Percentiles rank a stretch among this genome's conserved stretches.
phyloP scores from a whole-genome alignment of 306 rosid species.

The Lathyrus sativus region DNA sequence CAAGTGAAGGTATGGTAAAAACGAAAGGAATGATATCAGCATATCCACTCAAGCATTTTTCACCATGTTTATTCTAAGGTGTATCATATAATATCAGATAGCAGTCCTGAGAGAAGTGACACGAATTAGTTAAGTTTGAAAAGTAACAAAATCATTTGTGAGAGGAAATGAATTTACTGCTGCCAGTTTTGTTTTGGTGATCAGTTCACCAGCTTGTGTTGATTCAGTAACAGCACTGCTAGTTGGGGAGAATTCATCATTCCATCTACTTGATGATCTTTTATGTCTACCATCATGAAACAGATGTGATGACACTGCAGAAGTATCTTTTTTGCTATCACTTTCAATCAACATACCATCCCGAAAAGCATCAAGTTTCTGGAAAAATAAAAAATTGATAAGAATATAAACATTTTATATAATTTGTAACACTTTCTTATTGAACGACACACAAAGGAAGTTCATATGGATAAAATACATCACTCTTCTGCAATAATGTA shows the following conservation, averaged over 20 bases:
- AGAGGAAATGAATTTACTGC: conserved; percentile 38
- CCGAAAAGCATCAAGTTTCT: conserved; percentile 63
- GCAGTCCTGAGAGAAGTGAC: conserved; percentile 15
- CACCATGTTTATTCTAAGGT: conserved; percentile 10
- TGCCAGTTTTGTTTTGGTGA: conserved; percentile 62
- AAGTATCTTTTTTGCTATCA: conserved; percentile 72
- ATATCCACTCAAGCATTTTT: neutral
- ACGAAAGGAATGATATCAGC: conserved; percentile 3
- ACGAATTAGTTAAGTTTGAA: conserved; percentile 6
- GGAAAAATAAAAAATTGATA: conserved; percentile 9
- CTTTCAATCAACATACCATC: conserved; percentile 61
- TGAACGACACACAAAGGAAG: conserved; percentile 4
- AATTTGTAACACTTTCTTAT: conserved; percentile 16
- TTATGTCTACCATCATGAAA: conserved; percentile 68
- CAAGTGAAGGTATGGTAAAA: conserved; percentile 13
- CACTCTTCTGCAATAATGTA: neutral
- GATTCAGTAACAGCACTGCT: conserved; percentile 81
- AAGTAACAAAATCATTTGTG: conserved; percentile 15
- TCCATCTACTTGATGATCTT: conserved; percentile 86
- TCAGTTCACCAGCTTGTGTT: conserved; percentile 83
- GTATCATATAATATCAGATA: conserved; percentile 15
- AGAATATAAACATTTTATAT: conserved; percentile 18
- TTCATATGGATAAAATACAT: conserved; percentile 5
- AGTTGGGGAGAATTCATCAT: conserved; percentile 76
- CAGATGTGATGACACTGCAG: conserved; percentile 49